A percentile compares a stretch with the other conserved stretches of the same genome.
phyloP scores from a whole-genome alignment of 2,329 filamentous ascomycete genomes.

The Ascosphaera pollenicola region DNA sequence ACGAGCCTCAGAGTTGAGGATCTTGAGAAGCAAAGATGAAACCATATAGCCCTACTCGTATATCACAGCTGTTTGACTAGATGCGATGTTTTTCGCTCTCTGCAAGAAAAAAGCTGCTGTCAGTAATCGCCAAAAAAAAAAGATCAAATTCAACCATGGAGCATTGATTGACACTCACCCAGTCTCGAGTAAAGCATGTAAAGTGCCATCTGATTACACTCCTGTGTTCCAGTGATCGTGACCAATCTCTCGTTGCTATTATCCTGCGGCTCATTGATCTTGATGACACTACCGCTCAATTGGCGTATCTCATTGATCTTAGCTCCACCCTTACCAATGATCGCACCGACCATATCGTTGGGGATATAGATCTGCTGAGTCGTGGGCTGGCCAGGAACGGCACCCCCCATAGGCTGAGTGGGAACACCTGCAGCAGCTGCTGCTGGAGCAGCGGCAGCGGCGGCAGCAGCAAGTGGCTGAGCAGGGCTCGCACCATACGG shows the following conservation, averaged over 20 bases:
- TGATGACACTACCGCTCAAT: constrained; percentile 92
- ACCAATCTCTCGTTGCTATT: constrained; percentile 97
- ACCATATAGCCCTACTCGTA: not conserved
- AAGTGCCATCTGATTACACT: constrained; percentile 98
- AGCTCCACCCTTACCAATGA: constrained; percentile 93
- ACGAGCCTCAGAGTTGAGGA: constrained; percentile 3
- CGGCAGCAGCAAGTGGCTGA: constrained; percentile 31
- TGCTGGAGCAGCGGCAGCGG: constrained; percentile 34
- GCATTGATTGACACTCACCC: constrained; percentile 33
- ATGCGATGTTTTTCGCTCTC: constrained; percentile 60
- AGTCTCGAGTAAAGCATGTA: constrained; percentile 98
- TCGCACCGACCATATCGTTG: constrained; percentile 98
- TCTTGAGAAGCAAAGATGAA: constrained; percentile 7
- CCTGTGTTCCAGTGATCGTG: constrained; percentile 90
- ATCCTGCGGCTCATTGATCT: constrained; percentile 98
- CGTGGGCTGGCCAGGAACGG: constrained; percentile 59
- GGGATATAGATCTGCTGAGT: constrained; percentile 99
- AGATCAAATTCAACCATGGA: not conserved
- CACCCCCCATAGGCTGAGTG: constrained; percentile 46
- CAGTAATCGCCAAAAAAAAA: not conserved
- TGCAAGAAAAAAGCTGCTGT: constrained; percentile 15
- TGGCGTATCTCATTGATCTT: constrained; percentile 99
- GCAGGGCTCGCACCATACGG: constrained; percentile 40
- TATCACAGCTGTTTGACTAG: constrained; percentile 12
- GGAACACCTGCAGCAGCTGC: constrained; percentile 40